Evolutionary conservation across 192 early-diverging fungal species (phyloP), one percentile per base, ranked within the genome.

Genomic region (Radiomyces spectabilis): DNA sequence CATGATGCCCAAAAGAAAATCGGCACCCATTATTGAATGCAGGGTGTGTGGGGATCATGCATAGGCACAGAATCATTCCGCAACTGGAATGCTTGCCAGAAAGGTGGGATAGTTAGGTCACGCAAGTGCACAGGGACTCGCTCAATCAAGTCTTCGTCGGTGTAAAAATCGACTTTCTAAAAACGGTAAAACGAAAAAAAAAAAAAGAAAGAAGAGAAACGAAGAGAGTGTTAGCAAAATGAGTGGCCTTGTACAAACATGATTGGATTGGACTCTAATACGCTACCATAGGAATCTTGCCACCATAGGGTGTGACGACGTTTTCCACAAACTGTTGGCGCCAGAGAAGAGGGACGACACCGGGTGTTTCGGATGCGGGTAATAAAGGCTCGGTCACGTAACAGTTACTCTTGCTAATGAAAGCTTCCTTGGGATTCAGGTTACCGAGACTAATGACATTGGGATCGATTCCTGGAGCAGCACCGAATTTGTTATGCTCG

Each of bases 381-480:
- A 37, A 15, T 24, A 61, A 35, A 40, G 59, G 59, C 6, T 47
- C 27, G 40, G 51, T 61, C 4, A 61, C 59, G 39, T 61, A 61
- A 27, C 59, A 61, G 21, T 61, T 61, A 15, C 21, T 53, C 1
- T 26, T 30, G 31, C 54, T 51, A 15, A 61, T 40, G 27, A 5
- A 22, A 15, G 44, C 42, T 31, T 52, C 42, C 3, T 19, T 24
- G 5, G 31, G 26, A 54, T 53, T 37, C 32, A 61, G 6, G 35
- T 61, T 61, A 31, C 59, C 59, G 16, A 61, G 39, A 32, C 51
- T 61, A 29, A 61, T 61, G 5, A 61, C 51, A 13, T 61, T 54
- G 32, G 59, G 59, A 53, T 61, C 59, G 2, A 61, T 3, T 6
- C 24, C 51, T 8, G 9, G n/a, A 16, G 59, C 26, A 38, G 59